Conservation (phyloP, 1,139 yeast genomes). For the Ogataea hybrid region DNA sequence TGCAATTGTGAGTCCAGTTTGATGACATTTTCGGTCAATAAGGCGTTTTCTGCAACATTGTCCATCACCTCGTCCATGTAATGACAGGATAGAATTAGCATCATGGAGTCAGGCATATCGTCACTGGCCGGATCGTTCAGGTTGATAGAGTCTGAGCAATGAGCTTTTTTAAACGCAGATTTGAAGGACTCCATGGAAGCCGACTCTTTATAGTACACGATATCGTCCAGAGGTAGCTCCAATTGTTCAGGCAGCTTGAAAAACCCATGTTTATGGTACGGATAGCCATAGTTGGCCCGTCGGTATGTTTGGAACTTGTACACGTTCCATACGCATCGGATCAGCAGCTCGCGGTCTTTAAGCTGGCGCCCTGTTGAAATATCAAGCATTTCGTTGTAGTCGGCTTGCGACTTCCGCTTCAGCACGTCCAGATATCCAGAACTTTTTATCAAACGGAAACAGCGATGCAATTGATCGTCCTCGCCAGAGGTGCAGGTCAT, state of each 20-base stretch:
- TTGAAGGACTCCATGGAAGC: conserved; percentile 16
- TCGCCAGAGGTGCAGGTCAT: conserved; percentile 25
- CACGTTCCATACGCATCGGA: conserved; percentile 44
- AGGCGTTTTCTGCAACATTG: conserved; percentile 30
- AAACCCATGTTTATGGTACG: conserved; percentile 32
- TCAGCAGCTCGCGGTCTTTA: conserved; percentile 37
- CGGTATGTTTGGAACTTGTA: conserved; percentile 37
- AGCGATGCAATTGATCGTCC: conserved; percentile 31
- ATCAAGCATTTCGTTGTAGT: conserved; percentile 26
- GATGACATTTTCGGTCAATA: conserved; percentile 25
- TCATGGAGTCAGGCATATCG: conserved; percentile 19
- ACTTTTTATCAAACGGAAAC: conserved; percentile 30
- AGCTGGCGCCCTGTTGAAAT: conserved; percentile 36
- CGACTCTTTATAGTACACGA: conserved; percentile 27
- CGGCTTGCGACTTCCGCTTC: conserved; percentile 19
- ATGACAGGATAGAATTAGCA: conserved; percentile 27
- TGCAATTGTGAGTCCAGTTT: conserved; percentile 27
- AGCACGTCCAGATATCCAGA: conserved; percentile 31
- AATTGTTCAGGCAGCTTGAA: conserved; percentile 29
- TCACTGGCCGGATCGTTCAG: conserved; percentile 15
- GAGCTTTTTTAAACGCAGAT: conserved; percentile 13
- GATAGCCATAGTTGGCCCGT: conserved; percentile 41
- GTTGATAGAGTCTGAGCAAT: conserved; percentile 16
- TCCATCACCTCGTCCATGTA: conserved; percentile 37
- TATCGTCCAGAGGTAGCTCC: conserved; percentile 34